Percentiles rank a stretch among this genome's conserved stretches.
phyloP scores from a whole-genome alignment of 495 filamentous ascomycete species.

The Haplographium delicatum region DNA sequence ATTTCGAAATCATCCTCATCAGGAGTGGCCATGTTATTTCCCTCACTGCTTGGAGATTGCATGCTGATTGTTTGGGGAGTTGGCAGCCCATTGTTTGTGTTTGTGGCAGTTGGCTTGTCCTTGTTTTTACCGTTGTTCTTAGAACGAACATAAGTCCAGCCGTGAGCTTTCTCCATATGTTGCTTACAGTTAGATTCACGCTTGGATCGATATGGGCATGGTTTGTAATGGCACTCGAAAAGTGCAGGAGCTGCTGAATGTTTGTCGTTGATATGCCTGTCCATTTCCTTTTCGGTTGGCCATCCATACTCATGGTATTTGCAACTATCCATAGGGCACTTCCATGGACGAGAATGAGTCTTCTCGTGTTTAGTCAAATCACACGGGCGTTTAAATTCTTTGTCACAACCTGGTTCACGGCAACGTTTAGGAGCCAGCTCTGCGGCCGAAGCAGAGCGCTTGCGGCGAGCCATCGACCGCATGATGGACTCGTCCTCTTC shows the following conservation, averaged over 20 bases:
- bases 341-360: slow-evolving; percentile 93
- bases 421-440: slow-evolving; percentile 69
- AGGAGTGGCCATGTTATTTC: slow-evolving; percentile 18
- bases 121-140: slow-evolving; percentile 77
- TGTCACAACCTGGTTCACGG: slow-evolving; percentile 63
- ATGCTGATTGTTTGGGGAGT: slow-evolving; percentile 24
- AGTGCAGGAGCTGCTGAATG: slow-evolving; percentile 72
- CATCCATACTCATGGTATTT: slow-evolving; percentile 84
- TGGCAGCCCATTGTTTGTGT: slow-evolving; percentile 13
- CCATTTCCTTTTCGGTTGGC: slow-evolving; percentile 96
- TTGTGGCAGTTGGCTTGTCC: slow-evolving; percentile 10
- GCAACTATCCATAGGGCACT: slow-evolving; percentile 74
- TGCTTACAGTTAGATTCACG: slow-evolving; percentile 98
- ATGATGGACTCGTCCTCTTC: slow-evolving; percentile 69
- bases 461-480: slow-evolving; percentile 85
- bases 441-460: slow-evolving; percentile 70
- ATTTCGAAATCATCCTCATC: slow-evolving; percentile 15
- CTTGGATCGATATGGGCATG: slow-evolving; percentile 91
- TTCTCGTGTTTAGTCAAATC: slow-evolving; percentile 96
- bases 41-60: slow-evolving; percentile 24
- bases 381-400: slow-evolving; percentile 88
- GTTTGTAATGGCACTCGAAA: slow-evolving; percentile 76
- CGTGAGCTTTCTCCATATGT: slow-evolving; percentile 98
- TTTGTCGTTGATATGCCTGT: slow-evolving; percentile 92
- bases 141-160: slow-evolving; percentile 81